phyloP scores from a whole-genome alignment of 352 stramenopile species.

The Stramenopiles sp. region DNA sequence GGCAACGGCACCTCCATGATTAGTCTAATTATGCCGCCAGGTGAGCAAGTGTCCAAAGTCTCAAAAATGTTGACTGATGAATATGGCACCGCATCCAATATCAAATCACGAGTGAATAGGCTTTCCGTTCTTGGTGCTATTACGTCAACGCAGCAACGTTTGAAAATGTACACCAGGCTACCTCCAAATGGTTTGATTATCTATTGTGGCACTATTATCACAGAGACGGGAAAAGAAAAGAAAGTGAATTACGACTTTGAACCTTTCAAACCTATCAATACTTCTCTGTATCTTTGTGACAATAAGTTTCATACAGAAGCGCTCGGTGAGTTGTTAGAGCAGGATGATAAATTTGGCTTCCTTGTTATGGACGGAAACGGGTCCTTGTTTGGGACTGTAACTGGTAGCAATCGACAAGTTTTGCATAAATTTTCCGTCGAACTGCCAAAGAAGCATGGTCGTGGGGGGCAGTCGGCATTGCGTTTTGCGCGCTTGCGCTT shows the following conservation, averaged over 20 bases:
- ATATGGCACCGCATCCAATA: constrained; percentile 98
- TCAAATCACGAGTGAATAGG: constrained; percentile 95
- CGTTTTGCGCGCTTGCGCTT: constrained; percentile 97
- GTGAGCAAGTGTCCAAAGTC: constrained; percentile 86
- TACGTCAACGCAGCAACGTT: constrained; percentile 92
- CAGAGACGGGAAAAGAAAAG: constrained; percentile 97
- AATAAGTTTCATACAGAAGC: constrained; percentile 99
- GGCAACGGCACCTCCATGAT: constrained; percentile 99
- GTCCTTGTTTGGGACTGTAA: constrained; percentile 88
- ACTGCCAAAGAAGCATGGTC: constrained; percentile 97
- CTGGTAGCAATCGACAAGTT: constrained; percentile 58
- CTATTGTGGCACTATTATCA: constrained; percentile 97
- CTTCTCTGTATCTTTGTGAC: constrained; percentile 98
- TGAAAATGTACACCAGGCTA: constrained; percentile 95
- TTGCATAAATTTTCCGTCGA: constrained; percentile 90
- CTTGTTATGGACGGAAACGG: constrained; percentile 99
- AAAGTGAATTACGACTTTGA: constrained; percentile 99
- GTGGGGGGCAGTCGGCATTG: constrained; percentile 95
- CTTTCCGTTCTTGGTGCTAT: constrained; percentile 94
- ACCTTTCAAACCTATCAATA: constrained; percentile 99
- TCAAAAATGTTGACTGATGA: constrained; percentile 96
- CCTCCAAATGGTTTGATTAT: constrained; percentile 93
- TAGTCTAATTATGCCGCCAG: constrained; percentile 93
- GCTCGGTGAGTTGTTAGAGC: constrained; percentile 89
- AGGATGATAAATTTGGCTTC: constrained; percentile 98